Conservation (phyloP, 176 grass and related monocot genomes). For the Oryza brachyantha region DNA sequence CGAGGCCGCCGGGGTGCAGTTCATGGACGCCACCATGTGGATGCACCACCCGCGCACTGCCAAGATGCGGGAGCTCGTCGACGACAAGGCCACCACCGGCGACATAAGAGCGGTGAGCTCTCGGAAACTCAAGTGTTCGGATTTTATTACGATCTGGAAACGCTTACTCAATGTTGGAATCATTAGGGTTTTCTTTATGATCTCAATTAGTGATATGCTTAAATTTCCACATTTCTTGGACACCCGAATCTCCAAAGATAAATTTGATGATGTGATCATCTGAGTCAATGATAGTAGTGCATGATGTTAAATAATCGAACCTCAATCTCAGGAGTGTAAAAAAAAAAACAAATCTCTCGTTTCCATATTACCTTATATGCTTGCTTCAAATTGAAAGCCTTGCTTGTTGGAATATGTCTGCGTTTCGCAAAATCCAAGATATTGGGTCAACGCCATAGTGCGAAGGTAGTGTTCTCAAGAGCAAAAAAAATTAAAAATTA, state of each 20-base stretch:
- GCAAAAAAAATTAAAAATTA: too few relatives aligned
- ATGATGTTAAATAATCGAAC: too few relatives aligned
- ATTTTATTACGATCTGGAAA: not conserved
- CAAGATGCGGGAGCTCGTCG: conserved; percentile 72
- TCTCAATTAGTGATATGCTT: not conserved
- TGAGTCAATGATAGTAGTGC: too few relatives aligned
- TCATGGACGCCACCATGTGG: conserved; percentile 98
- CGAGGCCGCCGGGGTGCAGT: conserved; percentile 46
- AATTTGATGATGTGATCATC: too few relatives aligned
- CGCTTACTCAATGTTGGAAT: not conserved
- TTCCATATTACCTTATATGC: too few relatives aligned
- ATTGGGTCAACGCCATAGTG: too few relatives aligned
- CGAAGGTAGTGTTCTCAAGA: too few relatives aligned
- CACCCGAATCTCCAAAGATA: not conserved
- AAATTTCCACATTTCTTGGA: not conserved
- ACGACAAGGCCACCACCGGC: conserved; percentile 54
- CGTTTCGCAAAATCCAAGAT: not conserved
- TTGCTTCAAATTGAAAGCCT: not conserved
- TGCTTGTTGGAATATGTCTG: not conserved
- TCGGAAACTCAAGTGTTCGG: not conserved
- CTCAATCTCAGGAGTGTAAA: too few relatives aligned
- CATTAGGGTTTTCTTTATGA: not conserved
- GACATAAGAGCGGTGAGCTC: conserved; percentile 50
- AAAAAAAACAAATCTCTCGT: too few relatives aligned
- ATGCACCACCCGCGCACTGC: conserved; percentile 82